Evolutionary conservation across 2,329 filamentous ascomycete genomes (phyloP), one percentile per base, ranked within the genome.

Genomic region (Emmonsiellopsis sp.): DNA sequence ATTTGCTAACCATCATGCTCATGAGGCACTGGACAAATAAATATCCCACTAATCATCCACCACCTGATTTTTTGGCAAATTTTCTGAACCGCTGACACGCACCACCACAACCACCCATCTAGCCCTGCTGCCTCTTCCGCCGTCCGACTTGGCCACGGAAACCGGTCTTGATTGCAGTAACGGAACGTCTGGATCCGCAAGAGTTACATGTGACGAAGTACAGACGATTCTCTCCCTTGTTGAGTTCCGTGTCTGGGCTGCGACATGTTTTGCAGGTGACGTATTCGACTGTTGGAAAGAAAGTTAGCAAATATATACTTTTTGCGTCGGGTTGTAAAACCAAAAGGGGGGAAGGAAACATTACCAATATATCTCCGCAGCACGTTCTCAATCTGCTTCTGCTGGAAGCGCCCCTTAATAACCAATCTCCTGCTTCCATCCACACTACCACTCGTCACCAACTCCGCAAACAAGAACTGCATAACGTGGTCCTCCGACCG

Each of bases 101-200:
- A 42, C 30, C 41, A 42, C 26, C 42, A 15, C 42, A 15, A 35
- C 7, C n/a, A 20, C 51, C 51, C 54, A 54, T 64, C 80, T 90
- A 94, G 73, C 80, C 87, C 73, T 89, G 83, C 78, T 90, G 87
- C 83, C 94, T 94, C 81, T 85, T 93, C 82, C 93, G 87, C 87
- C 96, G 96, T 73, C 93, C 93, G 73, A 98, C 88, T 77, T 97
- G 93, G 73, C 93, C 93, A 67, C 91, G 94, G 90, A 98, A 98
- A 90, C 93, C 93, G 58, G 90, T 95, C 85, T 98, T 98, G 86
- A 98, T 98, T 63, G 93, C 91, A 57, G 89, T 89, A 70, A 97
- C 92, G 67, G 85, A 90, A 70, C 91, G 86, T 74, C 92, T 80
- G 51, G 84, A 87, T 59, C 85, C 85, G 66, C 86, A 89, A 55